phyloP scores from a whole-genome alignment of 2,329 filamentous ascomycete species.

The Dothistroma pini region DNA sequence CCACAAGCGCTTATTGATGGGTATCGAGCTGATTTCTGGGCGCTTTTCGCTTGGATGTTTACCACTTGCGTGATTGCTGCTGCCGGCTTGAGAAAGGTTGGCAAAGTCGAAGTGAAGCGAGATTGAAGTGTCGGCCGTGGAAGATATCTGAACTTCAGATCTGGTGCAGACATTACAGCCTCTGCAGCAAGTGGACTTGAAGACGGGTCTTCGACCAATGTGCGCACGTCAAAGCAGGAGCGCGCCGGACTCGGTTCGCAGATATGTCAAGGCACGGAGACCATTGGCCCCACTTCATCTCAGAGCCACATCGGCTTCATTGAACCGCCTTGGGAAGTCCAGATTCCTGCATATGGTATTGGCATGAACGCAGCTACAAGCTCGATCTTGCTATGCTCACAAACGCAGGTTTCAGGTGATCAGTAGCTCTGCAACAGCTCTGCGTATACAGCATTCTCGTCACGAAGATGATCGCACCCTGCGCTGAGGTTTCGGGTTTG shows the following conservation, averaged over 20 bases:
- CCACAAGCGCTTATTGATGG: constrained; percentile 36
- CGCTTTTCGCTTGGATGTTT: constrained; percentile 35
- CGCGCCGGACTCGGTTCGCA: too few species aligned
- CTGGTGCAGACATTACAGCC: too few species aligned
- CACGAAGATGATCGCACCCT: not conserved
- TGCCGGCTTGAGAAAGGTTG: constrained; percentile 41
- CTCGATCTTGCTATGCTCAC: not conserved
- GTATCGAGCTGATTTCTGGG: constrained; percentile 42
- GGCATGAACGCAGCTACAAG: not conserved
- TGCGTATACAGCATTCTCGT: constrained; percentile 3
- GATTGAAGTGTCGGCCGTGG: constrained; percentile 21
- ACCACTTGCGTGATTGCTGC: constrained; percentile 31
- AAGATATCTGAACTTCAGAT: not conserved
- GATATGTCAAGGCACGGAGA: too few species aligned
- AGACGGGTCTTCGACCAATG: too few species aligned
- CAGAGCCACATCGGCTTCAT: too few species aligned
- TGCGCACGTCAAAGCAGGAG: too few species aligned
- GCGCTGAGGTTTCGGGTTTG: not conserved
- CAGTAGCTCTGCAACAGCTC: constrained; percentile 1
- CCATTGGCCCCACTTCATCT: too few species aligned
- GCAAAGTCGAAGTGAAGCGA: constrained; percentile 40
- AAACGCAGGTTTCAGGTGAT: not conserved
- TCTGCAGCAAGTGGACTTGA: too few species aligned
- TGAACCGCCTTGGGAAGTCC: not conserved
- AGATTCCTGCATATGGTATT: not conserved